Evolutionary conservation across 78 protist species (phyloP), one percentile per base, ranked within the genome.

Genomic region (Speleostelium caveatum): DNA sequence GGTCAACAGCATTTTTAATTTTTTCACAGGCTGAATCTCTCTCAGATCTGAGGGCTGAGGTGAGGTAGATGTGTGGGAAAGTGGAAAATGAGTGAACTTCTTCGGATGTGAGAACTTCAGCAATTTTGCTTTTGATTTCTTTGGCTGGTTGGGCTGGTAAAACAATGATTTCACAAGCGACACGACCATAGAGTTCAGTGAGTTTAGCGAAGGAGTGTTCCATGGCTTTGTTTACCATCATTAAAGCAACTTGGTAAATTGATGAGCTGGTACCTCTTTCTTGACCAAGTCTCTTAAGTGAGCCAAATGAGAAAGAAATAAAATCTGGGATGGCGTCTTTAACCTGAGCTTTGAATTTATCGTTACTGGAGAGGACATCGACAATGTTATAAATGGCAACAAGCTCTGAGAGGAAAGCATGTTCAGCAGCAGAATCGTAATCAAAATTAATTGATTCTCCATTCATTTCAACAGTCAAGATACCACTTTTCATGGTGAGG

Each of bases 251-350:
- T 24, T 26, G 16, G 59, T 21, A 59, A 32, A 62, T 26, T 3
- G 0, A 30, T 8, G 51, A 12, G 35, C 21, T 2, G 12, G 39
- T 17, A 30, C 56, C 76, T 19, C 56, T 6, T 0, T 8, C 2
- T 24, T 16, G 21, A 51, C 78, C 58, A 53, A 72, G 19, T 12
- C 21, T 16, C 2, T 41, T 16, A 73, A 69, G 63, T 2, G 79
- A 0, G 6, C 65, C 58, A 14, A 83, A 83, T 6, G 67, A 26
- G 62, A 83, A 83, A 21, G 79, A 59, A 30, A 83, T 39, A 56
- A 83, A 33, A 39, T 83, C 91, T 56, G 91, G 91, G 32, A 83
- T 42, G 26, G 91, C 41, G 53, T 83, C 91, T 0, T n/a, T 26
- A 33, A 66, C 91, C 1, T 63, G 49, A 12, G 35, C 51, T 10